These are phyloP conservation scores for Camellia japonica DNA, from an alignment of 148 eudicot species.

Conservation along the genomic window DNA sequence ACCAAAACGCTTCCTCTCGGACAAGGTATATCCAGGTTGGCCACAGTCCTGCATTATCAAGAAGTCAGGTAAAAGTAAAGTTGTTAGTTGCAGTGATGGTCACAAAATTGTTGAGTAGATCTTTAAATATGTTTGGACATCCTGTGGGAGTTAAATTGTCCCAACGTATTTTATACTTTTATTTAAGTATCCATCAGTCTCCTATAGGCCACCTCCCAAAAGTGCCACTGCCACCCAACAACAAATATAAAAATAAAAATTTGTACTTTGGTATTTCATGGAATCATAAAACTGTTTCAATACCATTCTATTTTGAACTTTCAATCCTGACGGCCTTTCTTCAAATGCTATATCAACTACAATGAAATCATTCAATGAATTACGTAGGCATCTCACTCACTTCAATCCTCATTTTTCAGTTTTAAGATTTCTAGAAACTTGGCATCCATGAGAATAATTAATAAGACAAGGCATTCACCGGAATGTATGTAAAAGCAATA, in stretches of 20 bases:
- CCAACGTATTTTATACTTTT: background rate
- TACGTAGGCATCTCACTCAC: constrained; percentile 5
- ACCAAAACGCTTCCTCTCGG: constrained; percentile 89
- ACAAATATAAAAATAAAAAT: background rate
- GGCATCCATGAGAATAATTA: background rate
- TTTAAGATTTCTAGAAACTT: constrained; percentile 1
- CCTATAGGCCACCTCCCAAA: background rate
- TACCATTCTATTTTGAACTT: background rate
- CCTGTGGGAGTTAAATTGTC: background rate
- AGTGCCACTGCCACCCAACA: background rate
- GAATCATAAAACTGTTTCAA: background rate
- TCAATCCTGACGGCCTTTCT: background rate
- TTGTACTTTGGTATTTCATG: background rate
- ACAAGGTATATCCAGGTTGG: constrained; percentile 92
- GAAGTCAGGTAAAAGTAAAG: constrained; percentile 4
- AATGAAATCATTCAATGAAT: background rate
- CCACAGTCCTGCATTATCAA: constrained; percentile 72
- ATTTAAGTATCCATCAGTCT: background rate
- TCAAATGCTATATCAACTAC: background rate
- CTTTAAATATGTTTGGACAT: background rate
- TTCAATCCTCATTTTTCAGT: background rate
- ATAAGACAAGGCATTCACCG: background rate
- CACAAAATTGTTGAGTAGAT: background rate
- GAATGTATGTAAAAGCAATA: background rate
- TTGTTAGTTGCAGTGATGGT: background rate